A percentile compares a stretch with the other conserved stretches of the same genome.
phyloP scores from a whole-genome alignment of 2,329 filamentous ascomycete species.

The Clarireedia hainanense region DNA sequence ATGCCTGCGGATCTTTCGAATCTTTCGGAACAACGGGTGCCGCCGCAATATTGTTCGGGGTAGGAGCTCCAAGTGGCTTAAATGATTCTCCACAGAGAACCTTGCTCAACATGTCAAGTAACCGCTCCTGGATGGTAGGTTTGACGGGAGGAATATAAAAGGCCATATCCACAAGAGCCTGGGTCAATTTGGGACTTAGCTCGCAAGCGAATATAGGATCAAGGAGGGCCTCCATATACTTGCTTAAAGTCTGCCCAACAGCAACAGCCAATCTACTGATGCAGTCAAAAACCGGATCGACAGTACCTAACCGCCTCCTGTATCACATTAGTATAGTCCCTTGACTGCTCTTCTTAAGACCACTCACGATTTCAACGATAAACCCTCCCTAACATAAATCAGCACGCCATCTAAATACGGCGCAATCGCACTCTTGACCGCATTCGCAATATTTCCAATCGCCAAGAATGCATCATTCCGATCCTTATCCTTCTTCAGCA shows the following conservation, averaged over 20 bases:
- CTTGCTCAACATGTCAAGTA: slow-evolving; percentile 90
- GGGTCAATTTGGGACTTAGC: slow-evolving; percentile 84
- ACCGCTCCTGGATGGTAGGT: slow-evolving; percentile 82
- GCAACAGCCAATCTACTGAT: slow-evolving; percentile 94
- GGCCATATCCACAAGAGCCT: slow-evolving; percentile 95
- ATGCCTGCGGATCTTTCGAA: slow-evolving; percentile 73
- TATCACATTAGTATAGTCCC: slow-evolving; percentile 24
- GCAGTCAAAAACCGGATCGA: slow-evolving; percentile 87
- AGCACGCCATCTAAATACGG: slow-evolving; percentile 93
- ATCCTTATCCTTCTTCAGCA: slow-evolving; percentile 92
- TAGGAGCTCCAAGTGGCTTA: slow-evolving; percentile 83
- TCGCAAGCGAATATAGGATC: slow-evolving; percentile 97
- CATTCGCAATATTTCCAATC: slow-evolving; percentile 93
- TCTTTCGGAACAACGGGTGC: slow-evolving; percentile 83
- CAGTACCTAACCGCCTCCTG: slow-evolving; percentile 35
- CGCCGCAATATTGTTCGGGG: slow-evolving; percentile 68
- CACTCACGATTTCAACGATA: slow-evolving; percentile 67
- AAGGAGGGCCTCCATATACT: slow-evolving; percentile 93
- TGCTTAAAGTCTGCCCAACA: slow-evolving; percentile 92
- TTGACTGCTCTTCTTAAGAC: background rate
- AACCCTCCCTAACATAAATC: slow-evolving; percentile 84
- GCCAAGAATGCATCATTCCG: slow-evolving; percentile 90
- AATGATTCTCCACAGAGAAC: slow-evolving; percentile 91
- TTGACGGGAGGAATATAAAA: slow-evolving; percentile 97
- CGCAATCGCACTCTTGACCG: slow-evolving; percentile 88